phyloP scores from a whole-genome alignment of 2,329 filamentous ascomycete species.

The Fusarium metavorans region DNA sequence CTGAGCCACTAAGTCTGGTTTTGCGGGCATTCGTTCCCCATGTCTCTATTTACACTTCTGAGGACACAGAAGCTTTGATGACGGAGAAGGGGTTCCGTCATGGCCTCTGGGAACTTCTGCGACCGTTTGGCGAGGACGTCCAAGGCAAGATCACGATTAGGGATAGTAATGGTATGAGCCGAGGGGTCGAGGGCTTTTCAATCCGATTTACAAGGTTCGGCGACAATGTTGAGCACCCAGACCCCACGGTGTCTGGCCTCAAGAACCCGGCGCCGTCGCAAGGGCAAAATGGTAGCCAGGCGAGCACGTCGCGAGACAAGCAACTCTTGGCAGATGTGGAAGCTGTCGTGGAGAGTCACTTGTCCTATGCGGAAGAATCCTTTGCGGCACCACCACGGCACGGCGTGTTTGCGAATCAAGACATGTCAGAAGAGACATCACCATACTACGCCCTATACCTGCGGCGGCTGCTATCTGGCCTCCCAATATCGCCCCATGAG shows the following conservation, averaged over 20 bases:
- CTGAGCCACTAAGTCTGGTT: conserved; percentile 74
- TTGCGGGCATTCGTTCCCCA: conserved; percentile 90
- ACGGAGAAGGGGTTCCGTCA: conserved; percentile 85
- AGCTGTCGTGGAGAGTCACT: conserved; percentile 81
- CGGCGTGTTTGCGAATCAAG: conserved; percentile 54
- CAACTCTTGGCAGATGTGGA: conserved; percentile 75
- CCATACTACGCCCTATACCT: conserved; percentile 90
- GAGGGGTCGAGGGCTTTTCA: conserved; percentile 88
- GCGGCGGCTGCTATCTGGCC: conserved; percentile 82
- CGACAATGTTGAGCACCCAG: conserved; percentile 65
- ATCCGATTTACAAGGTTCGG: conserved; percentile 85
- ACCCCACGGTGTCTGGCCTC: conserved; percentile 50
- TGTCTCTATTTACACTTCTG: conserved; percentile 86
- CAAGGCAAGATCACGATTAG: conserved; percentile 89
- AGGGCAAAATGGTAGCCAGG: conserved; percentile 42
- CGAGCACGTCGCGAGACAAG: conserved; percentile 47
- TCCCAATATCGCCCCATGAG: conserved; percentile 85
- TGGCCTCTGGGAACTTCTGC: conserved; percentile 85
- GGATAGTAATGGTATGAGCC: conserved; percentile 88
- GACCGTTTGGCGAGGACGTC: conserved; percentile 91
- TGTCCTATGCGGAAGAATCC: conserved; percentile 79
- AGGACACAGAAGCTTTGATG: conserved; percentile 84
- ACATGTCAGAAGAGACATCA: conserved; percentile 67
- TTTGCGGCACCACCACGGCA: conserved; percentile 54
- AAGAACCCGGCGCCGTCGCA: conserved; percentile 55